Conservation (phyloP, 202 grass and related monocot genomes). For the Zizania palustris region DNA sequence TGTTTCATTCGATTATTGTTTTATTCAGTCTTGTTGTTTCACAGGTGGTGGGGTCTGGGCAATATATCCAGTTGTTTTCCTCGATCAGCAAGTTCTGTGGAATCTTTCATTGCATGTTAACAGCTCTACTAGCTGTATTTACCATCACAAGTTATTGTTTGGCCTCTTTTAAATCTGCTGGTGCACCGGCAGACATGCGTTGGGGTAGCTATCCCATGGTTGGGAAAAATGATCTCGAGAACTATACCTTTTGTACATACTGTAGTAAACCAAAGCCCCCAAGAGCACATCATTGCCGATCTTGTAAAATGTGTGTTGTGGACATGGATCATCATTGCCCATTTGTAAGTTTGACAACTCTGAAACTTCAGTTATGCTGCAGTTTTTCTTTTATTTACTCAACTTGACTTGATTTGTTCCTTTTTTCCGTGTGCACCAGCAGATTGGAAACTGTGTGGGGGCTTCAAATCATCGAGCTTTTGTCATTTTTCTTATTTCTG, state of each 20-base stretch:
- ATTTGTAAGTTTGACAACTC: constrained; percentile 74
- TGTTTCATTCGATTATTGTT: constrained; percentile 21
- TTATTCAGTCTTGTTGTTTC: constrained; percentile 11
- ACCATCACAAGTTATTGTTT: constrained; percentile 78
- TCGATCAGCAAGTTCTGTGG: constrained; percentile 70
- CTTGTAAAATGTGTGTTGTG: constrained; percentile 92
- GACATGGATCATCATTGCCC: constrained; percentile 99
- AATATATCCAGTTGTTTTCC: constrained; percentile 85
- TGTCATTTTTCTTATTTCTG: constrained; percentile 80
- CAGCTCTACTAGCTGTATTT: constrained; percentile 62
- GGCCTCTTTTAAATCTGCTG: constrained; percentile 76
- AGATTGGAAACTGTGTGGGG: constrained; percentile 98
- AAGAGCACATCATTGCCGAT: constrained; percentile 95
- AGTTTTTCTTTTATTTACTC: constrained; percentile 16
- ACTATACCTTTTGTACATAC: constrained; percentile 81
- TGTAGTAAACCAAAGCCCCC: constrained; percentile 90
- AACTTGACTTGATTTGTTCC: constrained; percentile 26
- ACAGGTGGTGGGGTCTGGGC: constrained; percentile 90
- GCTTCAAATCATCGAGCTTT: constrained; percentile 77
- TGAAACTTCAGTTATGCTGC: constrained; percentile 9
- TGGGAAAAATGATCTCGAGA: constrained; percentile 75
- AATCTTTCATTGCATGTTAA: constrained; percentile 75
- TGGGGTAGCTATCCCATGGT: constrained; percentile 96
- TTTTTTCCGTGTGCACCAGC: constrained; percentile 46
- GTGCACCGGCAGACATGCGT: constrained; percentile 58